Evolutionary conservation across 352 stramenopile genomes (phyloP), one percentile per base, ranked within the genome.

Genomic region (Globisporangium alternatum): DNA sequence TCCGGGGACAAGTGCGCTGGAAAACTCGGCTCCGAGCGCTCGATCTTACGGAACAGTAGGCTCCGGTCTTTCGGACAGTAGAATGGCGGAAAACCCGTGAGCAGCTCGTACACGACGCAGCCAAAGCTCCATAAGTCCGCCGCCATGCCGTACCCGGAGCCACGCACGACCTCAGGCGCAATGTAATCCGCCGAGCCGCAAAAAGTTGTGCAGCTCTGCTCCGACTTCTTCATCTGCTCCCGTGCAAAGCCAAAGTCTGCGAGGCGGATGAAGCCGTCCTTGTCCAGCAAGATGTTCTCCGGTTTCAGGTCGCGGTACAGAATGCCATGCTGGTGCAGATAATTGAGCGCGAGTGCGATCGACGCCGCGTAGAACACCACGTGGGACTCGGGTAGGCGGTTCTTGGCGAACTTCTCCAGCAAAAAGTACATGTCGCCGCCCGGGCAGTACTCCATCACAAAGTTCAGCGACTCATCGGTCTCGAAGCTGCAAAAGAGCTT

Each of bases 371-470:
- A 99, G 76, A 99, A 99, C 52, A 89, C 75, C 2, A 97, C 93
- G 52, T 96, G 76, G 8, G 75, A 54, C 78, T 99, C 96, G 0
- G 86, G 78, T 60, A 99, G 97, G 56, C 97, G 97, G 61, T 94
- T 88, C 57, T 97, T 95, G 5, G 91, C 67, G 31, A 87, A 90
- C 58, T 92, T 91, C 66, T 93, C 87, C 22, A 98, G 73, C 71
- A 98, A 69, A 72, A 97, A 98, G 74, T 98, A 98, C 72, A 98
- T 87, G 71, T 98, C 97, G 33, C 97, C 97, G 48, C 97, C 97
- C 19, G 96, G 89, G 69, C 96, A 99, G 79, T 99, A 99, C 74
- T 99, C 97, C 31, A 99, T 82, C 22, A 99, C 97, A 71, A 99
- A 99, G 70, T 99, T 98, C 0, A 99, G 84, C 64, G 98, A 98